Base-by-base conservation (phyloP, 2,329 filamentous ascomycete species). In the Phialemoniopsis sp. region DNA sequence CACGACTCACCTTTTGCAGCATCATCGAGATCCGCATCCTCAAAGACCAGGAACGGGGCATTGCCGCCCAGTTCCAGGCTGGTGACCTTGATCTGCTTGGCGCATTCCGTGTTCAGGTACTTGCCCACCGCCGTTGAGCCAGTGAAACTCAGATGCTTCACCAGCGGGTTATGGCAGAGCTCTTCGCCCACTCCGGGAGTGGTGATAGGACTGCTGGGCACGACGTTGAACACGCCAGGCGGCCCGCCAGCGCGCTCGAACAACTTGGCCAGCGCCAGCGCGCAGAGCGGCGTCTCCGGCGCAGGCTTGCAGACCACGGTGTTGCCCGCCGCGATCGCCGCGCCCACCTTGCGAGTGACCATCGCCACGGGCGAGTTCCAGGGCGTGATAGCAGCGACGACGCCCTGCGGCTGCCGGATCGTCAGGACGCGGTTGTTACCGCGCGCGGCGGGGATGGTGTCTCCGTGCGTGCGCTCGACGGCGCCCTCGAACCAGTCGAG, bases 311-410 rank as follows among this genome's bases (percentile, higher is more conserved):
- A 68, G 13, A 89, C 69, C 77, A 89, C 85, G 2, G 83, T 80
- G 52, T 83, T 87, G 1, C 83, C 83, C 3, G 83, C 83, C 3
- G 83, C 83, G 29, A 87, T 59, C 2, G 82, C 82, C 8, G 82
- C 80, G 35, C 77, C 72, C 3, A 75, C 81, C 55, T 87, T 88
- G 21, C 84, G 68, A 38, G 86, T 57, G 7, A 86, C 72, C 78
- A 87, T 65, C 58, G 80, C 80, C 36, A 84, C 68, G 0, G 81
- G 81, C 46, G 85, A 86, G 51, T 87, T 85, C 83, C 83, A 87
- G 5, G 84, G 83, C 6, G 21, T 26, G 6, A 26, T 10, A 26
- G 82, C 82, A 1, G 73, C 82, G 0, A 77, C 71, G 13, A 85
- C 82, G 39, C 82, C 82, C 43, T 86, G 72, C 0, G 82, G 82